Evolutionary conservation across 768 basidiomycete genomes (phyloP), one percentile per base, ranked within the genome.

Genomic region (Cystoderma amianthinum): DNA sequence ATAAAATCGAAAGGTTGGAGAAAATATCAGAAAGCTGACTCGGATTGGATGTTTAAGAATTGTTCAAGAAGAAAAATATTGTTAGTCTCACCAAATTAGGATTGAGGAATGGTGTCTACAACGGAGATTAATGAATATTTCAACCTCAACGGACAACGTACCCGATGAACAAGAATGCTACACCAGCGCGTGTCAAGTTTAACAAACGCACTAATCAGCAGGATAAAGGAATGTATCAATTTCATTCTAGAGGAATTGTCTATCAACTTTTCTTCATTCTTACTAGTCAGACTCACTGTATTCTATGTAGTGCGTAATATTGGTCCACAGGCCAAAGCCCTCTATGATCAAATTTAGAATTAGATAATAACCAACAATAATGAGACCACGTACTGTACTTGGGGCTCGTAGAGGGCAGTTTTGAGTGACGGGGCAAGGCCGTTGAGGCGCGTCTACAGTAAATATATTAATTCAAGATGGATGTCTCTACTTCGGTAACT

Each of bases 141-240:
- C 25, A 7, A 28, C 25, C 25, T 28, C 7, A 28, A 28, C 7
- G 7, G 17, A 1, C 32, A 33, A 46, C 62, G 36, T 43, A 69
- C 68, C 42, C 60, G 53, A 41, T 68, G 65, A 22, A 72, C 64
- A 5, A 72, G 52, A 10, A 65, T 60, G 39, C 63, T 65, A 43
- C 70, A 71, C 68, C 69, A 71, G 28, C 60, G 64, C 2, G 62
- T 52, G 48, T 69, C 65, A 10, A 71, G 50, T 22, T 63, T 64
- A 2, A 59, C 49, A 41, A 72, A 68, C 5, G 68, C 62, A 12
- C 64, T 60, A 22, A 55, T 61, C 13, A 72, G 54, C 9, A 72
- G 50, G 1, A 58, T 54, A 4, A 71, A 53, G 5, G 60, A 56
- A 1, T 57, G 59, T 4, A 68, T 45, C 12, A 65, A 43, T 30